phyloP scores from a whole-genome alignment of 495 filamentous ascomycete species.

The Aspergillus ostianus region DNA sequence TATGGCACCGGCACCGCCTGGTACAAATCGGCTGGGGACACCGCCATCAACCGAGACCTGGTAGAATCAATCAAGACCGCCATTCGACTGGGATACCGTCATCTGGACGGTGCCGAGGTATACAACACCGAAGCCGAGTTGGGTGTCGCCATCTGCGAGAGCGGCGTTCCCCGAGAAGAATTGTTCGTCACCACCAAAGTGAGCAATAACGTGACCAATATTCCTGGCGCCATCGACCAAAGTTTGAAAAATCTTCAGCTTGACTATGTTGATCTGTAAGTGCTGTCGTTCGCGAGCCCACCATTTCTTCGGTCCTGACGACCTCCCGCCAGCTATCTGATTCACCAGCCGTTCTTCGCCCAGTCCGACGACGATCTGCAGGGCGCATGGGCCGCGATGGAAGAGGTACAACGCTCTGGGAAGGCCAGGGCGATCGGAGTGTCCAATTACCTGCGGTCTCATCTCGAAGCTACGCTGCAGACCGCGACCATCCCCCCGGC shows the following conservation, averaged over 20 bases:
- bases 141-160: conserved; percentile 69
- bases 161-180: conserved; percentile 61
- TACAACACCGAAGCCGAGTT: conserved; percentile 80
- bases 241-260: conserved; percentile 74
- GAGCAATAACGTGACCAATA: conserved; percentile 55
- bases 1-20: conserved; percentile 70
- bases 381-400: conserved; percentile 72
- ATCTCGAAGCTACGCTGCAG: conserved; percentile 66
- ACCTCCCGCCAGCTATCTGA: conserved; percentile 58
- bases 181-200: conserved; percentile 80
- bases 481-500: conserved; percentile 63
- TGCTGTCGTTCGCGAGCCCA: not conserved
- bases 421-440: conserved; percentile 79
- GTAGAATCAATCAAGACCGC: conserved; percentile 65
- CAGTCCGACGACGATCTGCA: conserved; percentile 62
- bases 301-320: not conserved
- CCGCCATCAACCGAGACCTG: conserved; percentile 33
- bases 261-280: conserved; percentile 76
- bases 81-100: conserved; percentile 67
- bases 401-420: conserved; percentile 65
- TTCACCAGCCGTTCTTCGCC: conserved; percentile 74
- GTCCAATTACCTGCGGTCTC: conserved; percentile 69
- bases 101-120: conserved; percentile 80
- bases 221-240: conserved; percentile 60
- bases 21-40: conserved; percentile 50